These are phyloP conservation scores for Taphrina wiesneri DNA, from an alignment of 1,139 yeast species.

Conservation along the genomic window DNA sequence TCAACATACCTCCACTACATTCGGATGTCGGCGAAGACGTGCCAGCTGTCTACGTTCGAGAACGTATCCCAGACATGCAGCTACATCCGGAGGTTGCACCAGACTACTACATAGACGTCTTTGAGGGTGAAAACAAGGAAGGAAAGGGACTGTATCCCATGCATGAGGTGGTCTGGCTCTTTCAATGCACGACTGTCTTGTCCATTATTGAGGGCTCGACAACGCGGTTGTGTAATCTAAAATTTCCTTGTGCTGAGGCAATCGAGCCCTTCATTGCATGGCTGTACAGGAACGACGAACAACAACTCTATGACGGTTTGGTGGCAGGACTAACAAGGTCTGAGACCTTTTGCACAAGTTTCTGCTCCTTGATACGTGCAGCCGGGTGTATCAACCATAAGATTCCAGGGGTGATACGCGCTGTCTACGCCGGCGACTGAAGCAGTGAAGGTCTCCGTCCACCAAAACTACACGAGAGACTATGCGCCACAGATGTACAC, in stretches of 20 bases:
- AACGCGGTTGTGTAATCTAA: background rate
- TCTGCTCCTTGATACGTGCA: background rate
- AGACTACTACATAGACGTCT: constrained; percentile 1
- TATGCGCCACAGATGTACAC: background rate
- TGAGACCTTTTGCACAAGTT: background rate
- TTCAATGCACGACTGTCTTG: background rate
- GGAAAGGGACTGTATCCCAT: background rate
- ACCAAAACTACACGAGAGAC: too few relatives aligned
- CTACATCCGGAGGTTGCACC: background rate
- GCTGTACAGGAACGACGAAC: constrained; percentile 8
- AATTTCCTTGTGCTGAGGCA: background rate
- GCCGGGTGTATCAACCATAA: background rate
- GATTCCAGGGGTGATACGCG: background rate
- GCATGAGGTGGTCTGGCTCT: constrained; percentile 3
- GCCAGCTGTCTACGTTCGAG: background rate
- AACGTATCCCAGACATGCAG: background rate
- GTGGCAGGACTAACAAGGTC: background rate
- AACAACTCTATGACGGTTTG: background rate
- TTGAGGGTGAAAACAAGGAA: background rate
- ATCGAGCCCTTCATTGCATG: constrained; percentile 12
- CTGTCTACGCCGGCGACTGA: background rate
- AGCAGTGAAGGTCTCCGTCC: too few relatives aligned
- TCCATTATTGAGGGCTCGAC: constrained; percentile 1
- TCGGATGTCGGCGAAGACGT: background rate
- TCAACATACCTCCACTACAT: background rate